Evolutionary conservation across 345 rosid species (phyloP), one percentile per base, ranked within the genome.

Genomic region (Gossypium sturtianum): DNA sequence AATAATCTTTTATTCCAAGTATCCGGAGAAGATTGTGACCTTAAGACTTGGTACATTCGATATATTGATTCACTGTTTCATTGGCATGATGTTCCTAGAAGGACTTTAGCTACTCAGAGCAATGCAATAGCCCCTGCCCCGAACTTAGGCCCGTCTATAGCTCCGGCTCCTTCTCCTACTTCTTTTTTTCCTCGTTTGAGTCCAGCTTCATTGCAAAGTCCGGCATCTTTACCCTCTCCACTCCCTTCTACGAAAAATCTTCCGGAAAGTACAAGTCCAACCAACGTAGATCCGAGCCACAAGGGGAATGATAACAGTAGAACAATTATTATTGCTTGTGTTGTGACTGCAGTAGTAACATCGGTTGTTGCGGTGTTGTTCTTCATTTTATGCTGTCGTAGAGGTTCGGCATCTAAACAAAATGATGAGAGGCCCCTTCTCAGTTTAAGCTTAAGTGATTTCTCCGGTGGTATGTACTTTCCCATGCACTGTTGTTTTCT

Each of bases 341-440:
- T 80, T 75, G 84, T 82, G 71, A 96, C 98, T 72, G 97, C 98
- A 27, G 74, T 75, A 23, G 89, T 84, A 56, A 90, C 99, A 34
- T 87, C 87, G 73, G 47, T 86, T 74, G n/a, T 87, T 64, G 97
- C 97, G 20, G 91, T 87, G 19, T 66, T 91, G 75, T 72, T 96
- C 71, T 96, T 96, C 72, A 88, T 90, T 82, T 72, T 89, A 9
- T 90, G 93, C 80, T 91, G 87, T 77, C 75, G 71, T 60, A 83
- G 74, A 75, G 82, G 87, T 25, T 71, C 86, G 76, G 82, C 76
- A 66, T 80, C 17, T 69, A 76, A 81, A 75, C 85, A 25, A 79
- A 90, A 88, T 77, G 98, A 96, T 75, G 98, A 93, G 68, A 86
- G 88, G 49, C 99, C 97, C 70, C 97, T 96, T 78, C 97, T 96